Evolutionary conservation across 2,329 filamentous ascomycete species (phyloP).

Genomic region (Phyllosticta ampelicida): DNA sequence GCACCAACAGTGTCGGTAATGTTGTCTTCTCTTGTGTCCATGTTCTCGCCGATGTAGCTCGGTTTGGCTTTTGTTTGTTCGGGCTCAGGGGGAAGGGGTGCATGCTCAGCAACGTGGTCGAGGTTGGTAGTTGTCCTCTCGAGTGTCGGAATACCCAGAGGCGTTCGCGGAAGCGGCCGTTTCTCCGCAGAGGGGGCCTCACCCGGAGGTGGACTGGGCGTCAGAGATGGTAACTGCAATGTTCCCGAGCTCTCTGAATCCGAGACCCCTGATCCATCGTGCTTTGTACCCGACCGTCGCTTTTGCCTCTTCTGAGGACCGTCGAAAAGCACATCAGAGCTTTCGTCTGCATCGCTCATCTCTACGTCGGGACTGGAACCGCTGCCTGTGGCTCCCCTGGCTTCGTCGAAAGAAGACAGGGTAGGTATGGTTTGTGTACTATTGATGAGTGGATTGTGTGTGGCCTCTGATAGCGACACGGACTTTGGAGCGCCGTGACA

Average conservation of each 20-base stretch:
- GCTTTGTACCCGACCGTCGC: conserved; percentile 15
- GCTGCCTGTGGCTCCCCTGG: not conserved
- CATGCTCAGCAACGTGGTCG: conserved; percentile 1
- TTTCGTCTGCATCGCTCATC: conserved; percentile 17
- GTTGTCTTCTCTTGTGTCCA: conserved; percentile 41
- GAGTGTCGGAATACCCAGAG: not conserved
- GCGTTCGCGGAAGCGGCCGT: not conserved
- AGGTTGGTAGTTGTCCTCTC: conserved; percentile 2
- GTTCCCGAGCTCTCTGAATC: conserved; percentile 18
- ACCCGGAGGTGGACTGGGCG: conserved; percentile 15
- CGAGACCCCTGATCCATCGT: conserved; percentile 29
- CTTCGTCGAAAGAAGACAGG: conserved; percentile 14
- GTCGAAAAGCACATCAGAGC: not conserved
- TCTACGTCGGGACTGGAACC: not conserved
- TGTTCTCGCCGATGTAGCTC: not conserved
- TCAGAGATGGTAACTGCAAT: conserved; percentile 15
- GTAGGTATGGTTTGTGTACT: conserved; percentile 32
- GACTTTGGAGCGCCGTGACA: not conserved
- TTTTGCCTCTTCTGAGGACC: not conserved
- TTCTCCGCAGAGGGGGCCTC: not conserved
- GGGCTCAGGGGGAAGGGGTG: conserved; percentile 1
- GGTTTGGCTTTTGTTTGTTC: not conserved
- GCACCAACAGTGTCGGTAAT: conserved; percentile 93
- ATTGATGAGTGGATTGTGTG: conserved; percentile 32
- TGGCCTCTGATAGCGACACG: conserved; percentile 18